Base-by-base conservation (phyloP, 78 protist genomes). In the Dictyostelium discoideum region DNA sequence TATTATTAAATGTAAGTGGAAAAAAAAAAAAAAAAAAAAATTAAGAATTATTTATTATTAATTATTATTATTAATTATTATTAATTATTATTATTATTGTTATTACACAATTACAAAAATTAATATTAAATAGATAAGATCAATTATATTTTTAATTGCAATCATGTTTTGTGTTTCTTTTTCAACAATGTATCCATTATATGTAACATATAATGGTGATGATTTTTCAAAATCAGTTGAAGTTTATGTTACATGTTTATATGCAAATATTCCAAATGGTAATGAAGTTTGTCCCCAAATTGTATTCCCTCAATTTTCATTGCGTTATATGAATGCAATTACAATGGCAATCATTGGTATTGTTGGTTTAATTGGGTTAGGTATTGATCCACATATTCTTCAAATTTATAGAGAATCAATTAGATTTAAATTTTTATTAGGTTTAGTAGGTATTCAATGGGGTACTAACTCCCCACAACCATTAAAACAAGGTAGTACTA, bases 341-440 rank as follows among this genome's bases (percentile, higher is more conserved):
- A 40, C 60, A n/a, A 78, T 78, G 84, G 84, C 84, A n/a, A 42
- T 78, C 8, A 78, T 42, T 78, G 84, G 84, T 78, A 37, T 76
- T 32, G 24, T 37, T 0, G 50, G 50, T 20, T n/a, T 78, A n/a
- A 40, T 78, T 42, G 50, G 50, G 2, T 42, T 78, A 2, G 60
- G 63, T 22, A 78, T 78, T 44, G 84, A 78, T 44, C 84, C 84
- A 18, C n/a, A 29, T 20, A 29, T 44, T 6, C 39, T 78, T 22
- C 32, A 18, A 78, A 78, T 78, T n/a, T 78, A 78, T n/a, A 78
- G 60, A 9, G 84, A 78, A n/a, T 78, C 84, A 10, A 8, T 3
- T 10, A 78, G 84, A 78, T 42, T 78, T 22, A 42, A 24, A 6
- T 40, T 20, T 22, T 42, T 78, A 18, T 78, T 78, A n/a, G 7